Evolutionary conservation across 345 rosid genomes (phyloP), one percentile per base, ranked within the genome.

Genomic region (Firmiana major): DNA sequence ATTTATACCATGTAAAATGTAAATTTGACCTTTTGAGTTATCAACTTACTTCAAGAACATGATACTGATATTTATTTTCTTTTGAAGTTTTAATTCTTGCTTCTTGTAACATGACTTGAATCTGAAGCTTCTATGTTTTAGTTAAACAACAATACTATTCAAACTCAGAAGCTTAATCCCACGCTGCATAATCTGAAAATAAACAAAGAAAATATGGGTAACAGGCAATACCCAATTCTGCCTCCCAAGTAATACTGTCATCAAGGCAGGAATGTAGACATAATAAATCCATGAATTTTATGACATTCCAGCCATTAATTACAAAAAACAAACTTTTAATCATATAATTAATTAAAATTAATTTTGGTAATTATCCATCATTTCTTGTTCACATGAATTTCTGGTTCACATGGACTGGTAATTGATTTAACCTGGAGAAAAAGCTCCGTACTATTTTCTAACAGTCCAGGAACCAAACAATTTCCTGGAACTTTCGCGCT

Each of bases 401-500:
- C n/a, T n/a, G n/a, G n/a, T n/a, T 16, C 55, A 51, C 19, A 51
- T 51, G 11, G 19, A 63, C 19, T n/a, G 1, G 36, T 22, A 57
- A 57, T 22, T 57, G 63, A 57, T 57, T 57, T 57, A 22, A 22
- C 13, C 63, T 2, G 31, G 63, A 9, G 31, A 57, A 57, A 42
- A 22, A 54, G 15, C 10, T 9, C 24, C 26, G 7, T 42, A 1
- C 1, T 10, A 21, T 55, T 21, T 55, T 21, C 5, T 21, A 3
- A 57, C 7, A 21, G 38, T 13, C n/a, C n/a, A n/a, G n/a, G 9
- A 17, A 34, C 10, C 34, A 36, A 34, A 17, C 45, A n/a, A n/a
- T 40, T 65, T 65, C 70, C 70, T 65, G 70, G 70, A 40, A 65
- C 22, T 65, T 65, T 65, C 40, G 40, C 40, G 6, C 49, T 34